Conservation (phyloP, 2,329 filamentous ascomycete genomes). For the Paecilomyces formosus region DNA sequence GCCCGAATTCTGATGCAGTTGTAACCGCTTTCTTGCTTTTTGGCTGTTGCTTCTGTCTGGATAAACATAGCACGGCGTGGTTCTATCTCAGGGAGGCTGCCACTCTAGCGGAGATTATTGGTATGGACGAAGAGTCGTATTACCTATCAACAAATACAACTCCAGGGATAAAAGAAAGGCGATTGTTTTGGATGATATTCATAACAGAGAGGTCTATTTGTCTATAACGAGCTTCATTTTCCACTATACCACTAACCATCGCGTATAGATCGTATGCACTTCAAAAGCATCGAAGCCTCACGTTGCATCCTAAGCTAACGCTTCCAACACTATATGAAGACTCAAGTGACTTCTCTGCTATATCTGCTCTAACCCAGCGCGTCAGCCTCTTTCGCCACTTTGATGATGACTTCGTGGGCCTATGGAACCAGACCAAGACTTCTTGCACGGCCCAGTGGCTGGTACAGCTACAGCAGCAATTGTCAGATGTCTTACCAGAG, state of each 20-base stretch:
- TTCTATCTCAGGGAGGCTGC: slow-evolving; percentile 65
- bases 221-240: background rate
- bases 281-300: slow-evolving; percentile 58
- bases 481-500: background rate
- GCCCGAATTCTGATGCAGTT: slow-evolving; percentile 16
- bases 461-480: slow-evolving; percentile 53
- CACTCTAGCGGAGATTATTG: slow-evolving; percentile 44
- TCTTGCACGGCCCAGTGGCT: slow-evolving; percentile 54
- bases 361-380: background rate
- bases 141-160: slow-evolving; percentile 52
- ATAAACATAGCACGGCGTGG: slow-evolving; percentile 65
- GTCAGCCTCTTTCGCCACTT: slow-evolving; percentile 55
- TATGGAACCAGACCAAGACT: slow-evolving; percentile 59
- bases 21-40: slow-evolving; percentile 67
- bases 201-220: slow-evolving; percentile 43
- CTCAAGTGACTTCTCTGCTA: slow-evolving; percentile 26
- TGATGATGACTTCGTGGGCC: slow-evolving; percentile 55
- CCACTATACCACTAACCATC: background rate
- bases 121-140: slow-evolving; percentile 22
- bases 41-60: slow-evolving; percentile 57
- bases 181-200: slow-evolving; percentile 61
- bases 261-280: slow-evolving; percentile 56
- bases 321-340: slow-evolving; percentile 52
- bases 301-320: slow-evolving; percentile 57
- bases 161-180: slow-evolving; percentile 41